phyloP scores from a whole-genome alignment of 768 basidiomycete genomes.

The Termitomyces sp. region DNA sequence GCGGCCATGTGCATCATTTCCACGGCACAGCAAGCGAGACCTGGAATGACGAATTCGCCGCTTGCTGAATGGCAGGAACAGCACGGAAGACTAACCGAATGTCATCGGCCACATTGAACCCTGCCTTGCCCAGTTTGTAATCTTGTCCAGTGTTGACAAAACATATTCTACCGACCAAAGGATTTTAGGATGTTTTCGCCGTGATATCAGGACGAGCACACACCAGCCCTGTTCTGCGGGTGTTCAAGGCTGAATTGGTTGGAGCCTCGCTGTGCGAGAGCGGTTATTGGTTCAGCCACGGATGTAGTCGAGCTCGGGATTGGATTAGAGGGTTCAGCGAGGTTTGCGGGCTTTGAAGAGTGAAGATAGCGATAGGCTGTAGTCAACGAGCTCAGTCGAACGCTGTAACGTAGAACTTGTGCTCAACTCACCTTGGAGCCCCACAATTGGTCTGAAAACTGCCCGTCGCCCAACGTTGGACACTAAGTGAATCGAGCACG shows the following conservation, averaged over 20 bases:
- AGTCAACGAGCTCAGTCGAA: slow-evolving; percentile 18
- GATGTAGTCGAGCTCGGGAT: slow-evolving; percentile 41
- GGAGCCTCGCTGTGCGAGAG: slow-evolving; percentile 73
- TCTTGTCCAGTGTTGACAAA: slow-evolving; percentile 91
- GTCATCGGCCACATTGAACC: slow-evolving; percentile 99
- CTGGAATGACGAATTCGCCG: slow-evolving; percentile 33
- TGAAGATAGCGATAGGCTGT: slow-evolving; percentile 58
- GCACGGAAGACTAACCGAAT: slow-evolving; percentile 51
- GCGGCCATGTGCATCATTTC: slow-evolving; percentile 99
- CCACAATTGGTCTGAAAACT: slow-evolving; percentile 43
- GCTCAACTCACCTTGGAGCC: slow-evolving; percentile 37
- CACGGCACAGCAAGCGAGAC: slow-evolving; percentile 98
- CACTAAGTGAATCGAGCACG: slow-evolving; percentile 23
- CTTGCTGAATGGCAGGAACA: slow-evolving; percentile 1
- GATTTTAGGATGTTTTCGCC: not conserved
- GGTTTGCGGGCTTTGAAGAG: slow-evolving; percentile 41
- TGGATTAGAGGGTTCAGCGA: slow-evolving; percentile 36
- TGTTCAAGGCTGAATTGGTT: slow-evolving; percentile 86
- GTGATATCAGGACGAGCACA: slow-evolving; percentile 17
- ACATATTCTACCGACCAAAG: slow-evolving; percentile 76
- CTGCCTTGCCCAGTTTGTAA: slow-evolving; percentile 96
- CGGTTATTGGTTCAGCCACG: slow-evolving; percentile 60
- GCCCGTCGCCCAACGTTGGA: slow-evolving; percentile 41
- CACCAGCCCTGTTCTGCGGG: slow-evolving; percentile 89
- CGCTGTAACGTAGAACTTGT: slow-evolving; percentile 6